A percentile compares a stretch with the other conserved stretches of the same genome.
Conservation (phyloP, 306 rosid genomes). For the Biancaea sappan region DNA sequence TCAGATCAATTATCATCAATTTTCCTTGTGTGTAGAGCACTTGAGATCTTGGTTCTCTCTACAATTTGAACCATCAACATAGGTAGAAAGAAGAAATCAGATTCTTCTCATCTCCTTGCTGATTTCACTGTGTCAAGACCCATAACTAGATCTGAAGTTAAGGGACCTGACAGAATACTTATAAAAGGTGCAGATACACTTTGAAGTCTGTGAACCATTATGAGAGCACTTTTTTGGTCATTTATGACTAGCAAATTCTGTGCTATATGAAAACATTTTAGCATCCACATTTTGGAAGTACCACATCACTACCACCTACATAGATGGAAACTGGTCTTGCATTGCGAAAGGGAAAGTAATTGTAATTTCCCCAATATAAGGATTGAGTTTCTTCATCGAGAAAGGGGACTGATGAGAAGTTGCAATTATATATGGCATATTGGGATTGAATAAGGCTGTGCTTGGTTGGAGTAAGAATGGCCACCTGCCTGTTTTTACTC, state of each 20-base stretch:
- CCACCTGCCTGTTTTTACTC: background rate
- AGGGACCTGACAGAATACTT: too few relatives aligned
- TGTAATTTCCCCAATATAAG: background rate
- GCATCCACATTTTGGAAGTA: background rate
- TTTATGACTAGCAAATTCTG: background rate
- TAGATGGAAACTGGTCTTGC: background rate
- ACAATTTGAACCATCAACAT: too few relatives aligned
- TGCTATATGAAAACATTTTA: background rate
- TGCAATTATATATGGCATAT: background rate
- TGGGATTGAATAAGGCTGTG: background rate
- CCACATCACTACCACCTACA: background rate
- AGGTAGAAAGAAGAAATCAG: too few relatives aligned
- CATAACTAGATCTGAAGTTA: too few relatives aligned
- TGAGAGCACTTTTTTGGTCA: background rate
- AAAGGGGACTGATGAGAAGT: background rate
- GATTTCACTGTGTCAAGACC: too few relatives aligned
- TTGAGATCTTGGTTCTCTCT: too few relatives aligned
- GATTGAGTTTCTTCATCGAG: background rate
- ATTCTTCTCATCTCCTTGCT: too few relatives aligned
- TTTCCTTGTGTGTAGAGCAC: too few relatives aligned
- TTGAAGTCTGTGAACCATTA: background rate
- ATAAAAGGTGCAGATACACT: background rate
- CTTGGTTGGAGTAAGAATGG: background rate
- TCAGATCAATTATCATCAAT: too few relatives aligned
- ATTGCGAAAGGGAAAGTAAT: background rate